Evolutionary conservation across 805 yeast genomes (phyloP).

Genomic region (Tanozyma kutaoensis): DNA sequence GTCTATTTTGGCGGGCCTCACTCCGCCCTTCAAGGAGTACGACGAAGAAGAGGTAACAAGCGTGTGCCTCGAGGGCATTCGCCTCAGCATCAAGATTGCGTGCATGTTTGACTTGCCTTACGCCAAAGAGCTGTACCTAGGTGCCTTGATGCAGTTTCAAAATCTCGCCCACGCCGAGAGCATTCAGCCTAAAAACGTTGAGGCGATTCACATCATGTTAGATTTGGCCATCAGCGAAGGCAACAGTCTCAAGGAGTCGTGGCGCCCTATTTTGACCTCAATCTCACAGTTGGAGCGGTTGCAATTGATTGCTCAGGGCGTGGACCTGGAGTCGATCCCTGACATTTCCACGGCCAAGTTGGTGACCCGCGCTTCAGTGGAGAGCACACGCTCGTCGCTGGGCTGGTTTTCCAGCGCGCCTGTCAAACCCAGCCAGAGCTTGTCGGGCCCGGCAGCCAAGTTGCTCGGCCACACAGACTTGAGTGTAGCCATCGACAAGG

Average conservation of each 20-base stretch:
- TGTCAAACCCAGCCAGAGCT: conserved; percentile 56
- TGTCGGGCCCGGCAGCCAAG: conserved; percentile 44
- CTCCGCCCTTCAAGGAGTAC: conserved; percentile 85
- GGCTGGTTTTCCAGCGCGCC: conserved; percentile 53
- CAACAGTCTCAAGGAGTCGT: conserved; percentile 51
- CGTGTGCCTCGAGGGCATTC: conserved; percentile 74
- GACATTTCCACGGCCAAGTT: conserved; percentile 70
- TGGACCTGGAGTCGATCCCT: conserved; percentile 73
- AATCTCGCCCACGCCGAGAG: conserved; percentile 69
- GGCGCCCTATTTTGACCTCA: conserved; percentile 74
- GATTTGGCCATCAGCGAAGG: conserved; percentile 75
- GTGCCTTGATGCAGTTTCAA: conserved; percentile 81
- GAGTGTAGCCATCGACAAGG: conserved; percentile 72
- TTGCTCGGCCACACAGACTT: conserved; percentile 52
- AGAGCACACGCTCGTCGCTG: conserved; percentile 31
- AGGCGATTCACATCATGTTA: conserved; percentile 62
- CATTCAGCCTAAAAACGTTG: conserved; percentile 66
- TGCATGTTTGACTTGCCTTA: conserved; percentile 72
- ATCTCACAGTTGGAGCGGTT: conserved; percentile 87
- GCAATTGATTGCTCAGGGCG: conserved; percentile 78
- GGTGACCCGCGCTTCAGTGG: conserved; percentile 33
- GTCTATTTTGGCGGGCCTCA: conserved; percentile 89
- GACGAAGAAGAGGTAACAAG: conserved; percentile 61
- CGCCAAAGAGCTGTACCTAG: conserved; percentile 80
- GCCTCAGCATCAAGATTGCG: conserved; percentile 69